phyloP scores from a whole-genome alignment of 495 filamentous ascomycete genomes.

The Aspergillus taichungensis region DNA sequence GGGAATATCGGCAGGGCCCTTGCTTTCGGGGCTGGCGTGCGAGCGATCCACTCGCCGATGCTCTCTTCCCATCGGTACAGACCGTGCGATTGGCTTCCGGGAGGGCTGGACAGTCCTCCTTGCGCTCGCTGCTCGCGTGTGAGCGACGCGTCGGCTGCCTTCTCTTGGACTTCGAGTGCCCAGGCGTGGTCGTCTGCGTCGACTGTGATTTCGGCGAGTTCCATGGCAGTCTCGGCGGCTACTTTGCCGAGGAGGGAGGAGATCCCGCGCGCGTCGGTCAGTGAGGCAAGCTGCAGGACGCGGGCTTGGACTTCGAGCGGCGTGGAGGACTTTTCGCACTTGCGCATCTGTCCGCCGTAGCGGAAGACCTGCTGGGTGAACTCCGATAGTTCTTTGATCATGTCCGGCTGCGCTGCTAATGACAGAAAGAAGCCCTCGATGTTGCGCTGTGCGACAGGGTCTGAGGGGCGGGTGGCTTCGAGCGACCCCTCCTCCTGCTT shows the following conservation, averaged over 20 bases:
- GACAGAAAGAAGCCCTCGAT: slow-evolving; percentile 16
- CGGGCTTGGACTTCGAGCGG: slow-evolving; percentile 21
- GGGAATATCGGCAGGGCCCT: slow-evolving; percentile 3
- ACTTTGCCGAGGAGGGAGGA: slow-evolving; percentile 28
- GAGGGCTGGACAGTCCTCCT: slow-evolving; percentile 2
- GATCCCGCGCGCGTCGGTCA: slow-evolving; percentile 15
- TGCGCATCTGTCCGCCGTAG: slow-evolving; percentile 21
- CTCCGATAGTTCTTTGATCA: slow-evolving; percentile 30
- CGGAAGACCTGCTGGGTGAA: slow-evolving; percentile 30
- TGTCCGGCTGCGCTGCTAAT: slow-evolving; percentile 22
- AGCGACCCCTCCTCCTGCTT: too few relatives aligned
- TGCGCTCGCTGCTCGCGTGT: slow-evolving; percentile 9
- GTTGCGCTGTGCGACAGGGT: slow-evolving; percentile 9
- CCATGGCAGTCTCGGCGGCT: slow-evolving; percentile 41
- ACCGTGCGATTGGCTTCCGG: slow-evolving; percentile 14
- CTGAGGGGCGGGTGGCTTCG: slow-evolving; percentile 1
- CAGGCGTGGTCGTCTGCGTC: slow-evolving; percentile 42
- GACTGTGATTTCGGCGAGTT: slow-evolving; percentile 35
- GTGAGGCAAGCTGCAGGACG: slow-evolving; percentile 20
- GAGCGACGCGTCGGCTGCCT: slow-evolving; percentile 7
- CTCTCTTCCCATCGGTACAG: slow-evolving; percentile 47
- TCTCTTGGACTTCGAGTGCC: slow-evolving; percentile 38
- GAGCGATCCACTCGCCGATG: slow-evolving; percentile 46
- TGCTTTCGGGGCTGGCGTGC: slow-evolving; percentile 29
- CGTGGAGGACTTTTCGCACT: slow-evolving; percentile 14